Evolutionary conservation across 2,329 filamentous ascomycete species (phyloP).

Genomic region (Colletotrichum aenigma): DNA sequence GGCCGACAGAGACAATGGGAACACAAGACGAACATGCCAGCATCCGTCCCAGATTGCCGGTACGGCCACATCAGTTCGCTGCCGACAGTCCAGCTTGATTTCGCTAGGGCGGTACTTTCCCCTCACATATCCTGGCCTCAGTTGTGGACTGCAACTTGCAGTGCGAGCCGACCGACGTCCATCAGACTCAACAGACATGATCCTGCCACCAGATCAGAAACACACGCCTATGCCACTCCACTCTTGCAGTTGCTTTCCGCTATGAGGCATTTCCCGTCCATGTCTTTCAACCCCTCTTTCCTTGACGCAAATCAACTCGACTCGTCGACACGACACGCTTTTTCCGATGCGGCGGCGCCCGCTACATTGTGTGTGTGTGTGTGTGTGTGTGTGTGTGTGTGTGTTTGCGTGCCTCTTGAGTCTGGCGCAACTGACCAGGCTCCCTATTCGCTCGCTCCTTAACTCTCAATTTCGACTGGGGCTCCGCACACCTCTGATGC

Average conservation of each 20-base stretch:
- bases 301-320: background rate
- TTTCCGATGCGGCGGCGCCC: constrained; percentile 11
- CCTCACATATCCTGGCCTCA: background rate
- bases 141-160: background rate
- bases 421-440: background rate
- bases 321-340: background rate
- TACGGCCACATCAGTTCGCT: constrained; percentile 10
- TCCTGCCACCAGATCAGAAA: constrained; percentile 10
- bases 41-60: constrained; percentile 9
- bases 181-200: constrained; percentile 4
- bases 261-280: constrained; percentile 22
- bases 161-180: background rate
- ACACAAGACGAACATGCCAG: constrained; percentile 16
- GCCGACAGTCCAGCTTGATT: background rate
- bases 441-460: background rate
- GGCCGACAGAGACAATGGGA: background rate
- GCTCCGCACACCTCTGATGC: background rate
- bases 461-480: background rate
- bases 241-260: constrained; percentile 4
- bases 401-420: background rate
- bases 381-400: background rate
- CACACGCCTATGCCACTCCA: constrained; percentile 8
- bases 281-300: constrained; percentile 17
- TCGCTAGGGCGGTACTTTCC: constrained; percentile 10
- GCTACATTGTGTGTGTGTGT: background rate